Evolutionary conservation across 2,329 filamentous ascomycete genomes (phyloP), one percentile per base, ranked within the genome.

Genomic region (Periconia macrospinosa): DNA sequence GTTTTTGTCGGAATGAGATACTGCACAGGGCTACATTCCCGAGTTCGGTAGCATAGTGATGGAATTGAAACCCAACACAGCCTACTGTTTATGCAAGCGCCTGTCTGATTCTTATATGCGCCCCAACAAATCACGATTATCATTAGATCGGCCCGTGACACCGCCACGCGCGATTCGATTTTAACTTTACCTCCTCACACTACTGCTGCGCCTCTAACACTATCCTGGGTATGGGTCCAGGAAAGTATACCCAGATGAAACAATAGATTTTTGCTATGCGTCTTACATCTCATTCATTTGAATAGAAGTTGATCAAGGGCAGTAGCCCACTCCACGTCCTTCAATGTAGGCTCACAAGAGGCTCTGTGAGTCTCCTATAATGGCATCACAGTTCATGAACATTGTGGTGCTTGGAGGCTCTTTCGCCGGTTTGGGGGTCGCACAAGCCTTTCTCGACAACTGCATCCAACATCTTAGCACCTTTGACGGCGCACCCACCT

Each of bases 331-430:
- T 2, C 19, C 23, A 15, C 33, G 11, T 13, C 11, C 15, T 37
- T n/a, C 33, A 6, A 37, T 37, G 33, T 37, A 37, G 33, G 15
- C 5, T 13, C 33, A 37, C 33, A 10, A 37, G 33, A 37, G 33
- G 33, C 33, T 14, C 5, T 10, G 33, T 6, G 33, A 37, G 33
- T 37, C 33, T 13, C 11, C 3, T 11, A 33, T 23, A 9, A 45
- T 46, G 44, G 23, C 52, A 20, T 45, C 37, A 30, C 50, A 68
- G 44, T 59, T 65, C 6, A 56, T 73, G 27, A 71, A 75, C 54
- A 67, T 75, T 48, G 61, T 75, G n/a, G 66, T 75, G 41, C 61
- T 74, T 6, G 72, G 72, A 14, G 67, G 65, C 10, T 75, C 72
- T 1, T 74, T 68, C 53, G 66, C 63, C 23, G 70, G 72, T 18